A percentile compares a stretch with the other conserved stretches of the same genome.
Conservation (phyloP, 495 filamentous ascomycete genomes). For the Penicillium pulvis region DNA sequence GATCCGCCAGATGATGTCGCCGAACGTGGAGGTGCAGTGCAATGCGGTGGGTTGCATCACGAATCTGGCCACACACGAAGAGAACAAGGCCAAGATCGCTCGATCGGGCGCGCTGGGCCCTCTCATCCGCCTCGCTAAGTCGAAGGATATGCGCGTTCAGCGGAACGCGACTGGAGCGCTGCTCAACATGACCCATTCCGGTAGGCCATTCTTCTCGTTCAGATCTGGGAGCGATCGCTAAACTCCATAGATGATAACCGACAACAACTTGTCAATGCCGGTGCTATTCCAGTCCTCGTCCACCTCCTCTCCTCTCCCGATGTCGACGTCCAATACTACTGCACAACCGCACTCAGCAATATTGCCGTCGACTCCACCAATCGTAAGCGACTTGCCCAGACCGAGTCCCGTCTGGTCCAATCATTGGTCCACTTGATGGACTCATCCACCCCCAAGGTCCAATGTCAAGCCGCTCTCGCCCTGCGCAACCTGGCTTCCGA, state of each 20-base stretch:
- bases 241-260: conserved; percentile 80
- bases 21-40: conserved; percentile 99
- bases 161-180: conserved; percentile 95
- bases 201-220: conserved; percentile 51
- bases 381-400: conserved; percentile 84
- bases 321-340: conserved; percentile 99
- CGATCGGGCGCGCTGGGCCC: conserved; percentile 90
- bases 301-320: conserved; percentile 88
- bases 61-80: conserved; percentile 95
- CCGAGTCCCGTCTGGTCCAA: conserved; percentile 85
- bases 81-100: conserved; percentile 98
- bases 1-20: conserved; percentile 97
- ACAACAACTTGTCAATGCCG: conserved; percentile 93
- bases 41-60: conserved; percentile 99
- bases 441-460: conserved; percentile 93
- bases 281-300: conserved; percentile 94
- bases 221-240: conserved; percentile 23
- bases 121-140: conserved; percentile 88
- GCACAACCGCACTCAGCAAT: conserved; percentile 96
- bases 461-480: conserved; percentile 94
- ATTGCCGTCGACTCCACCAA: conserved; percentile 94
- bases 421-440: conserved; percentile 96
- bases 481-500: conserved; percentile 95
- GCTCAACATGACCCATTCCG: conserved; percentile 99
- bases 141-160: conserved; percentile 98